phyloP scores from a whole-genome alignment of 768 basidiomycete species.

The Mycena amicta region DNA sequence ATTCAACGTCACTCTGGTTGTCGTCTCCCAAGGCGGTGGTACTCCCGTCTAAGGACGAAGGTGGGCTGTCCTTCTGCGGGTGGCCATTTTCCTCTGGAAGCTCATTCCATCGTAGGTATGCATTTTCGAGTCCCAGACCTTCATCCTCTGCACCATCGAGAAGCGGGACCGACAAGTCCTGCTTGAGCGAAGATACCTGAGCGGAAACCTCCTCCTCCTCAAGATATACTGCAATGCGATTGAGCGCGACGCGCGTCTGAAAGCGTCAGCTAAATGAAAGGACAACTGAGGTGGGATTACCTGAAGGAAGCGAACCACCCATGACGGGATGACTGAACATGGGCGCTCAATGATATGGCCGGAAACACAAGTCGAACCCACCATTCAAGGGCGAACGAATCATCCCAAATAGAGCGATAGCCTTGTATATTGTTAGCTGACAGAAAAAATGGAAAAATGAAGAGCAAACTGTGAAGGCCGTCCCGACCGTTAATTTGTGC shows the following conservation, averaged over 20 bases:
- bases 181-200: slow-evolving; percentile 67
- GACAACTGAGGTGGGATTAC: slow-evolving; percentile 25
- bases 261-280: background rate
- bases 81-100: slow-evolving; percentile 21
- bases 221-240: slow-evolving; percentile 69
- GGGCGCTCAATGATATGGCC: no score
- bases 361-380: background rate
- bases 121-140: slow-evolving; percentile 58
- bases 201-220: slow-evolving; percentile 70
- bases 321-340: slow-evolving; percentile 69
- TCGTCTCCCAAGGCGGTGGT: background rate
- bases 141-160: slow-evolving; percentile 34
- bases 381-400: slow-evolving; percentile 40
- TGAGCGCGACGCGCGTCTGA: slow-evolving; percentile 63
- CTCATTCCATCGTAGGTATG: slow-evolving; percentile 65
- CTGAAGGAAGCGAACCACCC: slow-evolving; percentile 78
- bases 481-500: slow-evolving; percentile 71
- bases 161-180: slow-evolving; percentile 23
- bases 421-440: slow-evolving; percentile 32
- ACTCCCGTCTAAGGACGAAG: background rate
- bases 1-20: slow-evolving; percentile 20
- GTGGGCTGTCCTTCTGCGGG: background rate
- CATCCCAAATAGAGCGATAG: slow-evolving; percentile 85
- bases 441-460: background rate
- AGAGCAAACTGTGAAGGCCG: slow-evolving; percentile 76